phyloP scores from a whole-genome alignment of 306 rosid genomes.

The Echinosophora koreensis region DNA sequence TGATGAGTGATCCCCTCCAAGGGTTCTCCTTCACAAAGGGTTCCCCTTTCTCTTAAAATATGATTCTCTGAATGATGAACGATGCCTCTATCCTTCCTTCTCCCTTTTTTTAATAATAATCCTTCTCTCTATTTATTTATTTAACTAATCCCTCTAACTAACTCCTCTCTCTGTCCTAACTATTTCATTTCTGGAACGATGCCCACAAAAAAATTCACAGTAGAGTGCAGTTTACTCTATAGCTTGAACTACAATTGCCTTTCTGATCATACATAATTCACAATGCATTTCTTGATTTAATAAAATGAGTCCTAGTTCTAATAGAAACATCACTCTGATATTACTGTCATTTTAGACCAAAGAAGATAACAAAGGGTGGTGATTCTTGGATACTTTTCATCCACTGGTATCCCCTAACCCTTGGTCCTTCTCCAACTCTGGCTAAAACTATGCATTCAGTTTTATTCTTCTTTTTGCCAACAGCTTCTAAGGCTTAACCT shows the following conservation, averaged over 20 bases:
- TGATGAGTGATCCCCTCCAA: too few relatives aligned
- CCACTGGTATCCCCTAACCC: background rate
- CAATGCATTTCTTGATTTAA: constrained; percentile 11
- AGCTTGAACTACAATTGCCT: constrained; percentile 27
- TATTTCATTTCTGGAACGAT: background rate
- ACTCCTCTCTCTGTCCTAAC: too few relatives aligned
- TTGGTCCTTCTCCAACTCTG: background rate
- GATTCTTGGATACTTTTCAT: constrained; percentile 6
- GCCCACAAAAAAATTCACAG: constrained; percentile 19
- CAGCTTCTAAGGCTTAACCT: background rate
- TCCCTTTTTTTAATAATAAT: too few relatives aligned
- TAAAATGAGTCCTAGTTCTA: constrained; percentile 18
- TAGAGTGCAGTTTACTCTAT: background rate
- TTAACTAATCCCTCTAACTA: too few relatives aligned
- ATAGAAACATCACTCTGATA: constrained; percentile 27
- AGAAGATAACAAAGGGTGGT: constrained; percentile 25
- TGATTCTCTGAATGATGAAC: too few relatives aligned
- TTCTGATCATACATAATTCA: constrained; percentile 32
- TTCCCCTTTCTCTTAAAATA: too few relatives aligned
- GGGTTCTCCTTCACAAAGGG: too few relatives aligned
- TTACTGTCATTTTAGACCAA: constrained; percentile 4
- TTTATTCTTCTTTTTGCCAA: background rate
- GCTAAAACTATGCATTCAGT: background rate
- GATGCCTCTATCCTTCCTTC: too few relatives aligned
- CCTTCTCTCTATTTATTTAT: too few relatives aligned